These are phyloP conservation scores for Pseudozyma flocculosa DNA, from an alignment of 1,284 basidiomycete species.

Conservation along the genomic window DNA sequence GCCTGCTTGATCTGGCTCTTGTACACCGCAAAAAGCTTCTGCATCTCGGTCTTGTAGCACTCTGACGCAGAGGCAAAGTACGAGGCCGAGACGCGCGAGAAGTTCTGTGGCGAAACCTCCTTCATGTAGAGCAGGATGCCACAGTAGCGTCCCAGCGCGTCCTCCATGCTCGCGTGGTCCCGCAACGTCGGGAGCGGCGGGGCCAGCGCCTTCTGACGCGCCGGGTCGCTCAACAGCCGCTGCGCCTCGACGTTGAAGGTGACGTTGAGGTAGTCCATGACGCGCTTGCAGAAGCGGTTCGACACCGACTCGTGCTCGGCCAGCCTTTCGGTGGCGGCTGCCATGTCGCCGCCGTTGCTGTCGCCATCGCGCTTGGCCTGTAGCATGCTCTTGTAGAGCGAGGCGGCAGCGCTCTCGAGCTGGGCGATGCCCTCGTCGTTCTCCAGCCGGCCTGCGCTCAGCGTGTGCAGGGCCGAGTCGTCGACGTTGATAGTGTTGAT, in stretches of 20 bases:
- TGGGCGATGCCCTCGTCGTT: constrained; percentile 69
- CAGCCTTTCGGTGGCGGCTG: constrained; percentile 78
- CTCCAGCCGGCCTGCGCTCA: constrained; percentile 83
- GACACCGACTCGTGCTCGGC: constrained; percentile 86
- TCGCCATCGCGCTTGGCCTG: constrained; percentile 76
- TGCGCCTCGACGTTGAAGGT: constrained; percentile 67
- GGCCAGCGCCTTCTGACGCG: constrained; percentile 21
- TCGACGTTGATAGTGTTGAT: constrained; percentile 93
- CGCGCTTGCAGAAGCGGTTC: constrained; percentile 83
- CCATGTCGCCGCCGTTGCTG: constrained; percentile 68
- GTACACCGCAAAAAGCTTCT: constrained; percentile 34
- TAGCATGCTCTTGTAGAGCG: constrained; percentile 91
- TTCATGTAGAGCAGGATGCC: constrained; percentile 90
- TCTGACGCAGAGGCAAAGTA: constrained; percentile 48
- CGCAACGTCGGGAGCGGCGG: constrained; percentile 42
- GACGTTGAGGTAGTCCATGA: constrained; percentile 83
- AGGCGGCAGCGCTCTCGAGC: constrained; percentile 78
- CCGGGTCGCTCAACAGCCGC: constrained; percentile 34
- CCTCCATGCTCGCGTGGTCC: constrained; percentile 64
- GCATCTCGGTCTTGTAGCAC: constrained; percentile 47
- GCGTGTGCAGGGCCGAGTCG: constrained; percentile 69
- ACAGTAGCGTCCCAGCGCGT: constrained; percentile 80
- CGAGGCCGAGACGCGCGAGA: constrained; percentile 41
- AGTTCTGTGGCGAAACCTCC: constrained; percentile 68
- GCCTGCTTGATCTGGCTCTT: constrained; percentile 28